Conservation (phyloP, 768 basidiomycete genomes). For the Lentinula sp. region DNA sequence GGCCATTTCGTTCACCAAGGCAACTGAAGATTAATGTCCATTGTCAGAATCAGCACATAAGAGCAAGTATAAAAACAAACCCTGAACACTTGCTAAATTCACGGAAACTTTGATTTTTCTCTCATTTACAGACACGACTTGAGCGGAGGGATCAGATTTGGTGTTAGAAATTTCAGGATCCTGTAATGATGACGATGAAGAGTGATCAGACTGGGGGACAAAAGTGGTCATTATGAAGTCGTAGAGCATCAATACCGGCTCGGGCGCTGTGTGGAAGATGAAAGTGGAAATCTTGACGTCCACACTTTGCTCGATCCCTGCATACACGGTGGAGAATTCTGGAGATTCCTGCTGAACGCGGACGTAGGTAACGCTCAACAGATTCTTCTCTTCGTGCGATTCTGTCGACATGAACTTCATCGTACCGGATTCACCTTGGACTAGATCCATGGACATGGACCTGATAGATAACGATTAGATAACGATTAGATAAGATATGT, state of each 20-base stretch:
- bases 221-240: slow-evolving; percentile 99
- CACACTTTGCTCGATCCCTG: slow-evolving; percentile 83
- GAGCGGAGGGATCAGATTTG: slow-evolving; percentile 8
- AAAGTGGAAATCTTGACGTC: slow-evolving; percentile 88
- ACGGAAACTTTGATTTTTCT: slow-evolving; percentile 77
- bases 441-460: slow-evolving; percentile 70
- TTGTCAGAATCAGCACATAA: background rate
- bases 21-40: slow-evolving; percentile 39
- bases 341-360: slow-evolving; percentile 83
- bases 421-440: slow-evolving; percentile 44
- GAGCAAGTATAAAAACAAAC: slow-evolving; percentile 30
- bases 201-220: slow-evolving; percentile 40
- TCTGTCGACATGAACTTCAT: slow-evolving; percentile 61
- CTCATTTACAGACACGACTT: slow-evolving; percentile 11
- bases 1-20: slow-evolving; percentile 64
- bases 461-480: slow-evolving; percentile 29
- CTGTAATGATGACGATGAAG: background rate
- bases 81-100: slow-evolving; percentile 78
- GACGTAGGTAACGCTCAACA: slow-evolving; percentile 73
- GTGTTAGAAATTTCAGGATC: background rate
- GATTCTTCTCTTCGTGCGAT: slow-evolving; percentile 44
- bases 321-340: slow-evolving; percentile 72
- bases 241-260: slow-evolving; percentile 85
- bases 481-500: background rate
- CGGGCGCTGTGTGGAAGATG: slow-evolving; percentile 81